Evolutionary conservation across 2,329 filamentous ascomycete genomes (phyloP), one percentile per base, ranked within the genome.

Genomic region (Penicillium palitans): DNA sequence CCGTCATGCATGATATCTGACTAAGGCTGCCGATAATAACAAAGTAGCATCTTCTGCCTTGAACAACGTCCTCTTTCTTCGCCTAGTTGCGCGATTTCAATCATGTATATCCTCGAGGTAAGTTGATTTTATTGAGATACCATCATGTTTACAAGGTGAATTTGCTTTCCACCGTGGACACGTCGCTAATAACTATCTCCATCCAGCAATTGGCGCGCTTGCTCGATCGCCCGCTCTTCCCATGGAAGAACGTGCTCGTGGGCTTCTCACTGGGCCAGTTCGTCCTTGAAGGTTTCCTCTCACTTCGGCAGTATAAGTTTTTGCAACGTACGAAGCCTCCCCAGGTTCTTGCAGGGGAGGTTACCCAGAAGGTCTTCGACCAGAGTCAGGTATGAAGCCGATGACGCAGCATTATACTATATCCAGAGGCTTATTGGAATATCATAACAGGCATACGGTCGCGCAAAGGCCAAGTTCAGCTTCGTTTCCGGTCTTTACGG

Each of bases 191-290:
- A 17, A 21, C 48, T 10, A 15, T 37, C 57, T 49, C 27, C 54
- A 25, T 53, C 44, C 61, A 86, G 82, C 81, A 84, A 81, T 87
- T 98, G 67, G 91, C 91, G 73, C 86, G 86, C 76, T 87, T 90
- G 77, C 88, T 98, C 70, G 95, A 99, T 81, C 87, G 90, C 72
- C 93, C 93, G 58, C 82, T 90, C 72, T 96, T 98, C 80, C 93
- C 95, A 55, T 99, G 95, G 95, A 99, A 97, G 86, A 90, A 87
- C 75, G 87, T 99, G 69, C 93, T 99, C 70, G 85, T 98, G 68
- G 90, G 92, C 70, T 99, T 99, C 80, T 96, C 92, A 31, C 76
- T 98, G 69, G 91, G 90, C 61, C 91, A 99, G 74, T 98, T 91
- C 76, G 79, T 91, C 55, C 88, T 99, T 72, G 95, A 99, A 76